Conservation (phyloP, 2,329 filamentous ascomycete species). For the Penicillium griseofulvum region DNA sequence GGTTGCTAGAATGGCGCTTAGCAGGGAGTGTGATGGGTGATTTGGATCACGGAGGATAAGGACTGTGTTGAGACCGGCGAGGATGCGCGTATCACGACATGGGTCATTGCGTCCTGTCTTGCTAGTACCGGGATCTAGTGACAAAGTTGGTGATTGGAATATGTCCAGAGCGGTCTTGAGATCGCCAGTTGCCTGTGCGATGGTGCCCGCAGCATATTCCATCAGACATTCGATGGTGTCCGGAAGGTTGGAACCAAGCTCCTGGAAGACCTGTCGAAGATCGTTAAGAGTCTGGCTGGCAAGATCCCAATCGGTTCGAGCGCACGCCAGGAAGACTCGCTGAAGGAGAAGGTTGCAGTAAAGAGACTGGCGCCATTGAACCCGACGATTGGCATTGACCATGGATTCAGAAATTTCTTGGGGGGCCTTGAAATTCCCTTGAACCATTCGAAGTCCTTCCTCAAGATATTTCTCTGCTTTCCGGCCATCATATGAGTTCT, state of each 20-base stretch:
- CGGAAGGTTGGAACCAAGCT: conserved; percentile 41
- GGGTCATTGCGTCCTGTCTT: conserved; percentile 48
- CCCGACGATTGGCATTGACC: conserved; percentile 56
- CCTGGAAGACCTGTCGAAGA: conserved; percentile 50
- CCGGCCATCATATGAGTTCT: conserved; percentile 54
- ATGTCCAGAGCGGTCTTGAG: conserved; percentile 65
- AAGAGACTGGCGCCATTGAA: conserved; percentile 64
- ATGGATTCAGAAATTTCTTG: conserved; percentile 53
- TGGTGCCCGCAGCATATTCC: conserved; percentile 71
- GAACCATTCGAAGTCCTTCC: conserved; percentile 55
- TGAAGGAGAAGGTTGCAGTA: conserved; percentile 70
- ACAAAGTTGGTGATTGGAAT: conserved; percentile 63
- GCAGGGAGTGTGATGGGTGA: conserved; percentile 58
- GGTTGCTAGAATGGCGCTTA: conserved; percentile 61
- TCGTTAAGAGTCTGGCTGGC: conserved; percentile 59
- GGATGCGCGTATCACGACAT: conserved; percentile 63
- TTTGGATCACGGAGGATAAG: conserved; percentile 67
- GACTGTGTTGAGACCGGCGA: conserved; percentile 63
- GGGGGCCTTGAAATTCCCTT: conserved; percentile 43
- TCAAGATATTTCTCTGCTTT: conserved; percentile 57
- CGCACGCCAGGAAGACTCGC: conserved; percentile 66
- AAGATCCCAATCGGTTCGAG: conserved; percentile 66
- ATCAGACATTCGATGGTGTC: conserved; percentile 54
- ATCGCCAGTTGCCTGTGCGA: conserved; percentile 73
- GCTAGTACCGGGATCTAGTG: conserved; percentile 45